A percentile compares a stretch with the other conserved stretches of the same genome.
Evolutionary conservation across 169 alveolate species (phyloP).

Genomic region (Eimeria brunetti): DNA sequence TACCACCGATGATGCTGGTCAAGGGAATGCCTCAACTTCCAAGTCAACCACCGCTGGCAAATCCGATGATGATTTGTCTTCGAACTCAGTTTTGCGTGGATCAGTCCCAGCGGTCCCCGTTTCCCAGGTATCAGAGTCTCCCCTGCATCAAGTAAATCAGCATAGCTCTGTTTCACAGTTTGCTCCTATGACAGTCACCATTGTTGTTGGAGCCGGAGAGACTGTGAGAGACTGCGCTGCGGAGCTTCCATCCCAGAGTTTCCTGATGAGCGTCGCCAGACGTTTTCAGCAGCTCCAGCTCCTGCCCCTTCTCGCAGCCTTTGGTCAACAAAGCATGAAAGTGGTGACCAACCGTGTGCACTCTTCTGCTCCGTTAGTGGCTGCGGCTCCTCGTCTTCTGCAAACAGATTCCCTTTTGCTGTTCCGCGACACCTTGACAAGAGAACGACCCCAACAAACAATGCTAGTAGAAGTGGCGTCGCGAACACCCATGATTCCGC

Average conservation of each 20-base stretch:
- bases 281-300: constrained; percentile 72
- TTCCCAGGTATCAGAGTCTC: background rate
- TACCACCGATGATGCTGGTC: background rate
- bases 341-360: constrained; percentile 43
- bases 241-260: constrained; percentile 70
- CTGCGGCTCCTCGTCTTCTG: constrained; percentile 44
- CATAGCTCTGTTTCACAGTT: background rate
- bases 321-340: constrained; percentile 64
- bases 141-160: background rate
- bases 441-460: constrained; percentile 18
- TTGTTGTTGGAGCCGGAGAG: constrained; percentile 71
- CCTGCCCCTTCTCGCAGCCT: constrained; percentile 59
- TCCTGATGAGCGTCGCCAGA: constrained; percentile 62
- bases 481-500: constrained; percentile 49
- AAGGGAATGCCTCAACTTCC: background rate
- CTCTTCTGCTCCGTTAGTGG: background rate
- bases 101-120: background rate
- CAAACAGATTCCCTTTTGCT: constrained; percentile 58
- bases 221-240: constrained; percentile 65
- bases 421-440: constrained; percentile 27
- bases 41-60: background rate
- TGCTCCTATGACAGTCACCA: constrained; percentile 49
- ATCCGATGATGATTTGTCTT: background rate
- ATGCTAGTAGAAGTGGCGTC: constrained; percentile 65
- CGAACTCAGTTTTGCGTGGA: background rate